Evolutionary conservation across 306 rosid genomes (phyloP), one percentile per base, ranked within the genome.

Genomic region (Prunus salicina): DNA sequence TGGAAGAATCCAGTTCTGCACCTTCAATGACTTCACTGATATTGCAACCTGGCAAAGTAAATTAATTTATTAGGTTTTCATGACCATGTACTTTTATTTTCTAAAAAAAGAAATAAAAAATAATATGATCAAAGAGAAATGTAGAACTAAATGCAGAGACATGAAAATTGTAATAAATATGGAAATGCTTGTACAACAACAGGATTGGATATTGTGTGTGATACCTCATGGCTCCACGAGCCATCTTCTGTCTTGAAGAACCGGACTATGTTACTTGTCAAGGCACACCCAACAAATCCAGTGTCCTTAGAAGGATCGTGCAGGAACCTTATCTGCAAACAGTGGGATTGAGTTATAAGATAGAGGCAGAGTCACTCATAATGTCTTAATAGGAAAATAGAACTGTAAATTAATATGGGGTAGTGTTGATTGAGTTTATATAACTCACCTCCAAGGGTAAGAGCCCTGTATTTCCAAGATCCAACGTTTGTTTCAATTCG

Each of bases 171-270:
- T 38, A 38, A 38, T 1, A 38, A 38, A 38, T 6, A 38, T 38
- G 43, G 43, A 38, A 38, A 38, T 38, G 43, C 9, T 38, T 38
- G 43, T 28, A 30, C 34, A 24, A 49, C 60, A 72, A 25, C 51
- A 5, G 53, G 43, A 16, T 51, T 14, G 75, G 30, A 77, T 8
- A 19, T 5, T 7, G 2, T 55, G 58, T 83, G 12, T 27, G 38
- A 53, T 74, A 94, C 97, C 98, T 94, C 97, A 56, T 95, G 96
- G 90, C 90, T 80, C 98, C 98, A 95, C 25, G 93, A 84, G 67
- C 78, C 95, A 67, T 92, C 97, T 55, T 83, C 47, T 28, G 84
- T 90, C 87, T 86, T 83, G 83, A 89, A 92, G 86, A 90, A 95
- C 14, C 96, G 89, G 56, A 95, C 90, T 95, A 95, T 83, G 66